Conservation (phyloP, 768 basidiomycete species). For the Phanerochaete carnosa region DNA sequence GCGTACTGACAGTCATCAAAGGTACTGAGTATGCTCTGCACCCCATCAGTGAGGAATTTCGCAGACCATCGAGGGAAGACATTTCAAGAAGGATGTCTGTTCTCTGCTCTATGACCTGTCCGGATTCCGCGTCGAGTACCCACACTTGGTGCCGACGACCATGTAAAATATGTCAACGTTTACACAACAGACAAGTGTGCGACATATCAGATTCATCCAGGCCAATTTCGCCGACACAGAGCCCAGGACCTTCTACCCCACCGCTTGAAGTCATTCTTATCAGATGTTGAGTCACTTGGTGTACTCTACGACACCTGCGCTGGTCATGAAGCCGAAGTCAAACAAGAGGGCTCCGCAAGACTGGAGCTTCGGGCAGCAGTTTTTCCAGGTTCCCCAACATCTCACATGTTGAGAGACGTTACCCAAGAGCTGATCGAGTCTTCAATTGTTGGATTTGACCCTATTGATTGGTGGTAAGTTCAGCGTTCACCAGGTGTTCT, state of each 20-base stretch:
- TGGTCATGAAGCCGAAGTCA: background rate
- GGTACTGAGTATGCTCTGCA: no score
- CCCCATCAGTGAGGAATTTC: no score
- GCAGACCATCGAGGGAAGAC: no score
- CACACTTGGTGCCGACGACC: background rate
- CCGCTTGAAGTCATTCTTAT: background rate
- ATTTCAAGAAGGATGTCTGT: background rate
- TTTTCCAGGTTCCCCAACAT: no score
- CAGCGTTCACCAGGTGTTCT: background rate
- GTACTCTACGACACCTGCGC: background rate
- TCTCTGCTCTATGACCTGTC: background rate
- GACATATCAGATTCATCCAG: background rate
- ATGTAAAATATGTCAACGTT: background rate
- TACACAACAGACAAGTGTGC: slow-evolving; percentile 1
- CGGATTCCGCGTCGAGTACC: background rate
- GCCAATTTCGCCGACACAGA: background rate
- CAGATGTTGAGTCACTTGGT: background rate
- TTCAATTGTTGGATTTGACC: background rate
- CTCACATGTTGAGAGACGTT: background rate
- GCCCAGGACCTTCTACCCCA: background rate
- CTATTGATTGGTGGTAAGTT: background rate
- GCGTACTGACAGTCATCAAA: no score
- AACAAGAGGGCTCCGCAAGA: background rate
- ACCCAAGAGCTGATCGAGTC: background rate
- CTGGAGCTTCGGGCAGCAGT: background rate